Base-by-base conservation (phyloP, 805 yeast genomes). In the Kodamaea laetipori region DNA sequence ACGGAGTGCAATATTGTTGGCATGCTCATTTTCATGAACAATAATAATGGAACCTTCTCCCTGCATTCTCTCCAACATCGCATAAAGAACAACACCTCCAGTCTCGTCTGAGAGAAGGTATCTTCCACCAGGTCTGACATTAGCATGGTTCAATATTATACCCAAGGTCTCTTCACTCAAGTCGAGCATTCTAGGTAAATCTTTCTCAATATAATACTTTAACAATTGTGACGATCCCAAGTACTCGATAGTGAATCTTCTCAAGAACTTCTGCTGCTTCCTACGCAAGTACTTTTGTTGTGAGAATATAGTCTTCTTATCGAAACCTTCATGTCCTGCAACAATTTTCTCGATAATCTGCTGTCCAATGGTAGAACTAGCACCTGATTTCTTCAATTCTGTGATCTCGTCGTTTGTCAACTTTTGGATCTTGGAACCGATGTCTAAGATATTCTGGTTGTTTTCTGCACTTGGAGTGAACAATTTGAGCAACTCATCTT, bases 261-360 rank as follows among this genome's bases (percentile, higher is more conserved):
- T 80, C 45, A 88, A 76, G 60, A 87, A 94, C 69, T 94, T 94
- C 61, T 85, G 90, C 64, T 89, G 95, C 66, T 94, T 94, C 56
- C 99, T 80, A 50, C 84, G 83, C 55, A 92, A 66, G 63, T 94
- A 94, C 67, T 94, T 94, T 53, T 86, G 96, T 63, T 94, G 97
- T 1, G 97, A 88, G 57, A 77, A 88, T 21, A 82, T 70, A 4
- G 98, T 94, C 64, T 94, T 94, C 60, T 87, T 84, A 53, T 87
- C 88, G 59, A 94, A 94, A 7, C 87, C 86, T 27, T 75, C 84
- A 64, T 94, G 98, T 9, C 90, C 81, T 47, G 82, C 83, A 48
- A 90, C 84, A 66, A 94, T 86, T 52, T 78, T 80, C 49, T 84
- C 84, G 44, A 92, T 90, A 53, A 94, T 84, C 36, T 81, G 81